Conservation (phyloP, 805 yeast genomes). For the Saccharomycopsis sp. region DNA sequence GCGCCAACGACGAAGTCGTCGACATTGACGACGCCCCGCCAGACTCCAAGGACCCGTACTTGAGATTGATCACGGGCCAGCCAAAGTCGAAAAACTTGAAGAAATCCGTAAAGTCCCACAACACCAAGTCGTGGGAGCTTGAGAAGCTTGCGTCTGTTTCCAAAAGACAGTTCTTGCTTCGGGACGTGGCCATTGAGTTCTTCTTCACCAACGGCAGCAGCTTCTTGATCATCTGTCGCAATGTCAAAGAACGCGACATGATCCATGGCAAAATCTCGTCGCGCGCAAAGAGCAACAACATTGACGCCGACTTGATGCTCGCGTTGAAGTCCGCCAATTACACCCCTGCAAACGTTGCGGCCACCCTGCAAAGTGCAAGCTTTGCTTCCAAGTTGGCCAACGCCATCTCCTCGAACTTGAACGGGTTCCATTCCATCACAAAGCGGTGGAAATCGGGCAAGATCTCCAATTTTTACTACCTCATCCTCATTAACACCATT, state of each 20-base stretch:
- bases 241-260: slow-evolving; percentile 44
- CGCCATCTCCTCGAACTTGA: slow-evolving; percentile 34
- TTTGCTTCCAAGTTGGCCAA: slow-evolving; percentile 36
- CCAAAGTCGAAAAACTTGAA: slow-evolving; percentile 24
- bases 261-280: slow-evolving; percentile 42
- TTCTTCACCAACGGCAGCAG: slow-evolving; percentile 69
- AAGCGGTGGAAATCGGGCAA: slow-evolving; percentile 69
- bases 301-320: slow-evolving; percentile 46
- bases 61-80: slow-evolving; percentile 51
- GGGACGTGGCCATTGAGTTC: slow-evolving; percentile 77
- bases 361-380: slow-evolving; percentile 27
- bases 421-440: slow-evolving; percentile 41
- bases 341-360: slow-evolving; percentile 12
- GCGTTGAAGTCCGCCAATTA: slow-evolving; percentile 37
- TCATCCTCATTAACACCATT: slow-evolving; percentile 69
- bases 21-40: slow-evolving; percentile 59
- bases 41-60: slow-evolving; percentile 55
- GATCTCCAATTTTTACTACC: slow-evolving; percentile 73
- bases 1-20: slow-evolving; percentile 42
- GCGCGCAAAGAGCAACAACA: slow-evolving; percentile 39
- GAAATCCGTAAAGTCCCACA: slow-evolving; percentile 31
- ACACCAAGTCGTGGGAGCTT: slow-evolving; percentile 52
- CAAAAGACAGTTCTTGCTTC: slow-evolving; percentile 62
- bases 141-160: slow-evolving; percentile 53
- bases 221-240: slow-evolving; percentile 55